Percentiles rank a stretch among this genome's conserved stretches.
phyloP scores from a whole-genome alignment of 2,329 filamentous ascomycete genomes.

The Aureobasidium vineae region DNA sequence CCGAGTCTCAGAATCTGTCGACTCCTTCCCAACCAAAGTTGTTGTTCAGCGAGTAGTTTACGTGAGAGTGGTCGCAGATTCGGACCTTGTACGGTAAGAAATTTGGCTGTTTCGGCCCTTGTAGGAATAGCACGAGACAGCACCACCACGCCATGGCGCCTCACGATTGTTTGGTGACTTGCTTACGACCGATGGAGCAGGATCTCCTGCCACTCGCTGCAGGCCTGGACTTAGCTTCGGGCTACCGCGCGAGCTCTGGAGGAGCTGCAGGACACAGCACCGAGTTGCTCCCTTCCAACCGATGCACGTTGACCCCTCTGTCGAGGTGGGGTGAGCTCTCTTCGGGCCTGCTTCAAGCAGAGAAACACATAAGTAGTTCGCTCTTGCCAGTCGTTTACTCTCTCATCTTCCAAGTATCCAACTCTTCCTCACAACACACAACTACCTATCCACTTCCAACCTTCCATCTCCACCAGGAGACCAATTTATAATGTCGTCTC shows the following conservation, averaged over 20 bases:
- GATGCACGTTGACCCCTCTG: slow-evolving; percentile 23
- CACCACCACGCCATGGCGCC: slow-evolving; percentile 20
- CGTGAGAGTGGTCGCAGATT: neutral
- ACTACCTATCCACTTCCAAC: neutral
- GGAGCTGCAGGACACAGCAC: neutral
- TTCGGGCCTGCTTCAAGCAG: slow-evolving; percentile 20
- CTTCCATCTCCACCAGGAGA: neutral
- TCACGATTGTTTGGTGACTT: slow-evolving; percentile 16
- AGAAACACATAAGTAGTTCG: slow-evolving; percentile 19
- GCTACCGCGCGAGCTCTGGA: slow-evolving; percentile 5
- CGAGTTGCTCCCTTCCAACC: slow-evolving; percentile 22
- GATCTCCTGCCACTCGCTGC: slow-evolving; percentile 23
- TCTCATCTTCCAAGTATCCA: neutral
- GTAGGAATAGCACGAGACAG: slow-evolving; percentile 9
- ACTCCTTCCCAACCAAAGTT: slow-evolving; percentile 16
- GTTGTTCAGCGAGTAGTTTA: slow-evolving; percentile 6
- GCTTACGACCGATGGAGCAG: neutral
- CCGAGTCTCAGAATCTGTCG: neutral
- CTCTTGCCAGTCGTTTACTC: neutral
- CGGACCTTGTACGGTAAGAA: slow-evolving; percentile 25
- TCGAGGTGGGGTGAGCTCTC: slow-evolving; percentile 19
- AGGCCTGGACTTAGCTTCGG: slow-evolving; percentile 7
- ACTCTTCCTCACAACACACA: slow-evolving; percentile 1
- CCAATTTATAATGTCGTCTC: slow-evolving; percentile 20
- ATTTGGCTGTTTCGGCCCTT: slow-evolving; percentile 16